Evolutionary conservation across 169 alveolate species (phyloP).

Genomic region (Cryptosporidium ryanae): DNA sequence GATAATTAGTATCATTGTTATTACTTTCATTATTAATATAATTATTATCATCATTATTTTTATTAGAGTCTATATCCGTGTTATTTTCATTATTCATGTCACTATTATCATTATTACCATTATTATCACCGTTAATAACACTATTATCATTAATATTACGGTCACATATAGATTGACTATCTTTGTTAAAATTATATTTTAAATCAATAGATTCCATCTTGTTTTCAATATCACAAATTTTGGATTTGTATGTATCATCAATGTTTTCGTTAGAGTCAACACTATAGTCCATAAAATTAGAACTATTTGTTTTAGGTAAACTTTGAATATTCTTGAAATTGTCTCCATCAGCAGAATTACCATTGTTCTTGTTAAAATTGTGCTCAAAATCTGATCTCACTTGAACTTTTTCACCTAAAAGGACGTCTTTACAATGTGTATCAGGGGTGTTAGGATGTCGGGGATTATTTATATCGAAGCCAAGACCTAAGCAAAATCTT

Average conservation of each 20-base stretch:
- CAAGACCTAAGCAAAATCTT: slow-evolving; percentile 68
- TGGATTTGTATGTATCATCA: too few relatives aligned
- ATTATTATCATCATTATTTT: slow-evolving; percentile 3
- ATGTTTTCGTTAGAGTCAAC: too few relatives aligned
- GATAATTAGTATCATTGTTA: background rate
- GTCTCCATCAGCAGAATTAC: too few relatives aligned
- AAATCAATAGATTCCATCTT: too few relatives aligned
- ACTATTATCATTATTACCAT: background rate
- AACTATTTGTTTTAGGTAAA: background rate
- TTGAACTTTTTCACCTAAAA: slow-evolving; percentile 5
- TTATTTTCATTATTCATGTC: background rate
- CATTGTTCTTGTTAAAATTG: too few relatives aligned
- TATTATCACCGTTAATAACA: background rate
- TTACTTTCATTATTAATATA: background rate
- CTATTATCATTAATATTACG: background rate
- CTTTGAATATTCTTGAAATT: too few relatives aligned
- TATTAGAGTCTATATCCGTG: background rate
- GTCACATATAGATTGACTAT: too few relatives aligned
- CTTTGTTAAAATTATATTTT: too few relatives aligned
- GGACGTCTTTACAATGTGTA: slow-evolving; percentile 1
- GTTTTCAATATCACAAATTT: too few relatives aligned
- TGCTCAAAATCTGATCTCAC: background rate
- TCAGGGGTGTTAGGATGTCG: slow-evolving; percentile 12
- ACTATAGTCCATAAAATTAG: too few relatives aligned
- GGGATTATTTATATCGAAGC: slow-evolving; percentile 48